Conservation (phyloP, 768 basidiomycete genomes). For the Lentinus brumalis region DNA sequence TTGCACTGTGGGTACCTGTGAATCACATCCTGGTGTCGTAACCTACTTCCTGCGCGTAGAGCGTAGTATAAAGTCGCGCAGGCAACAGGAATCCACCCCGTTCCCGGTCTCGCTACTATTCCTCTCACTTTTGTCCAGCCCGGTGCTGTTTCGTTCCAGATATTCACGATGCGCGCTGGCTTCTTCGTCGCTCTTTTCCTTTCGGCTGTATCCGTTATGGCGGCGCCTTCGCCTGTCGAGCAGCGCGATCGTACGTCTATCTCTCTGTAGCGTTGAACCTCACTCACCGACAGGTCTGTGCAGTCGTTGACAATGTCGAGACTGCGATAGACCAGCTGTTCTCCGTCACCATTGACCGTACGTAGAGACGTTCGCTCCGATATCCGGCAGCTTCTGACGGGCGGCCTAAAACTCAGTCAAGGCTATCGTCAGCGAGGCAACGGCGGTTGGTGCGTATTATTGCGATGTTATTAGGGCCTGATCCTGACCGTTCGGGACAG, state of each 20-base stretch:
- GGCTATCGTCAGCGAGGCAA: background rate
- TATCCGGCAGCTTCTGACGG: background rate
- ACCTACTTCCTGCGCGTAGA: background rate
- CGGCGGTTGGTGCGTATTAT: background rate
- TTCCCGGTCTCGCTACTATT: background rate
- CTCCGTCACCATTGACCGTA: slow-evolving; percentile 2
- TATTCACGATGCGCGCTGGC: slow-evolving; percentile 12
- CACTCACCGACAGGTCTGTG: background rate
- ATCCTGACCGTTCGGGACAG: background rate
- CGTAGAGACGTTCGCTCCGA: background rate
- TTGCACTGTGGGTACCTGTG: background rate
- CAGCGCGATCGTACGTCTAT: slow-evolving; percentile 6
- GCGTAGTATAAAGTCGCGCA: background rate
- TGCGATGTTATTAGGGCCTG: too few relatives aligned
- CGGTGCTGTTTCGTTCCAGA: slow-evolving; percentile 4
- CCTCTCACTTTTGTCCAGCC: slow-evolving; percentile 3
- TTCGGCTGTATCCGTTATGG: slow-evolving; percentile 1
- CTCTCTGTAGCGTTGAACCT: background rate
- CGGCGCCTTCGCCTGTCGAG: slow-evolving; percentile 1
- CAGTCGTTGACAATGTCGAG: slow-evolving; percentile 4
- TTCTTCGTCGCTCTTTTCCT: slow-evolving; percentile 3
- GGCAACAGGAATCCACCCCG: background rate
- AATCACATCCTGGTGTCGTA: background rate
- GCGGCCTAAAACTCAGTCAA: background rate
- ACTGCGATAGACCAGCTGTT: slow-evolving; percentile 1